Conservation (phyloP, 306 rosid species). For the Prunus mongolica region DNA sequence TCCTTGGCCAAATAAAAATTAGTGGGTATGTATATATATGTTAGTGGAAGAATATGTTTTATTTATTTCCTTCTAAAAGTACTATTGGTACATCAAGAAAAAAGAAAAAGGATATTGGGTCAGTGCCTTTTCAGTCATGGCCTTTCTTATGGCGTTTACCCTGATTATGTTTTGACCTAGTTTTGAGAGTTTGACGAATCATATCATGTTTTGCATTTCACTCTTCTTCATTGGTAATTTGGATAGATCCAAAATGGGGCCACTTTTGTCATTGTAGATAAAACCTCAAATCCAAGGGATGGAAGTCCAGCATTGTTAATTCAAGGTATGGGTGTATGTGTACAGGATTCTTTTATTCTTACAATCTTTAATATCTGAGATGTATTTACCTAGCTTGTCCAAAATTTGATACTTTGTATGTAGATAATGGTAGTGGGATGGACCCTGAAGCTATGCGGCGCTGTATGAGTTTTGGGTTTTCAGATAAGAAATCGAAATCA, state of each 20-base stretch:
- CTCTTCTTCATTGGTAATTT: slow-evolving; percentile 32
- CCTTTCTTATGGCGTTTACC: too few relatives aligned
- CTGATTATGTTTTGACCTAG: slow-evolving; percentile 1
- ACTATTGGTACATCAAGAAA: neutral
- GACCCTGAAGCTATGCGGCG: slow-evolving; percentile 75
- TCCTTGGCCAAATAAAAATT: neutral
- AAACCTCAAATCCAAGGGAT: slow-evolving; percentile 73
- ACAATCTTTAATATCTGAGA: neutral
- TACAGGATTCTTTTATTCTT: neutral
- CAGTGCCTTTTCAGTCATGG: too few relatives aligned
- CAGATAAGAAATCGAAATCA: slow-evolving; percentile 64
- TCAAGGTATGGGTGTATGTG: slow-evolving; percentile 57
- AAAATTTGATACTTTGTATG: slow-evolving; percentile 21
- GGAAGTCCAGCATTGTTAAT: slow-evolving; percentile 78
- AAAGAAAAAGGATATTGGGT: too few relatives aligned
- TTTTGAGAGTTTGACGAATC: slow-evolving; percentile 8
- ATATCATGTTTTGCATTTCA: slow-evolving; percentile 15
- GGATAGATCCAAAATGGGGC: slow-evolving; percentile 95
- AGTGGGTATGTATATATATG: neutral
- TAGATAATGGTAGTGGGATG: slow-evolving; percentile 97
- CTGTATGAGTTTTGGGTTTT: slow-evolving; percentile 96
- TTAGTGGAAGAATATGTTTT: neutral
- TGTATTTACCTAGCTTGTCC: slow-evolving; percentile 2
- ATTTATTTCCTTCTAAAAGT: slow-evolving; percentile 4
- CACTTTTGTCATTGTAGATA: slow-evolving; percentile 81